These are phyloP conservation scores for Rhexocercosporidium sp. DNA, from an alignment of 2,329 filamentous ascomycete genomes.

Conservation along the genomic window DNA sequence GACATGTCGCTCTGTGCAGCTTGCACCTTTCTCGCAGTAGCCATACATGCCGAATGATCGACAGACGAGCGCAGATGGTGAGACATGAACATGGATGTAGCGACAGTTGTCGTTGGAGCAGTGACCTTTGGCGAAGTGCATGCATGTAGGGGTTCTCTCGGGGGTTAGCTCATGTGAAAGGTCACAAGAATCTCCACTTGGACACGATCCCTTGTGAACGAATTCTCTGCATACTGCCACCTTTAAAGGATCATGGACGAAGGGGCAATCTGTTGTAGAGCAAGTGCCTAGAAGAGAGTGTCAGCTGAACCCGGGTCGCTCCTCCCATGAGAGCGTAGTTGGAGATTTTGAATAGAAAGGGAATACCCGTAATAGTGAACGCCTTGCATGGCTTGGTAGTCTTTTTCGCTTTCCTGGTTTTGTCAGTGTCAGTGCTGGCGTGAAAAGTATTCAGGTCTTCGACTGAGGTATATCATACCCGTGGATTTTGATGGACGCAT, in stretches of 20 bases:
- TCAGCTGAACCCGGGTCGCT: constrained; percentile 39
- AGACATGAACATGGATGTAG: constrained; percentile 84
- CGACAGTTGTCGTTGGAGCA: constrained; percentile 87
- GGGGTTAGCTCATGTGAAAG: constrained; percentile 86
- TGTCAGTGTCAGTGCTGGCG: constrained; percentile 40
- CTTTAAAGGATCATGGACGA: constrained; percentile 82
- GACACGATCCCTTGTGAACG: constrained; percentile 79
- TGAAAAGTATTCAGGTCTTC: background rate
- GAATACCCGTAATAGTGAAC: constrained; percentile 72
- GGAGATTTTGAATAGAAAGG: constrained; percentile 34
- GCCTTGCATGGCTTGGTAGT: constrained; percentile 75
- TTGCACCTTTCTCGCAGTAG: constrained; percentile 82
- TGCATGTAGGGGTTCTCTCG: constrained; percentile 84
- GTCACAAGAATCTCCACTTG: constrained; percentile 80
- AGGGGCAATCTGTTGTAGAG: constrained; percentile 78
- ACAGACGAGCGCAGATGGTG: constrained; percentile 80
- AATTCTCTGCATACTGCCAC: constrained; percentile 91
- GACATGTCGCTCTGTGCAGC: constrained; percentile 83
- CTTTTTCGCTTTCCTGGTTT: constrained; percentile 64
- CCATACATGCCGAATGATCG: constrained; percentile 83
- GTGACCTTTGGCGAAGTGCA: constrained; percentile 88
- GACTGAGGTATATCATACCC: constrained; percentile 60
- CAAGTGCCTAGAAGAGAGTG: constrained; percentile 72
- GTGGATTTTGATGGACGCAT: constrained; percentile 75
- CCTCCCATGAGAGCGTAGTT: constrained; percentile 24